Conservation (phyloP, 2,329 filamentous ascomycete genomes). For the Sporothrix humicola region DNA sequence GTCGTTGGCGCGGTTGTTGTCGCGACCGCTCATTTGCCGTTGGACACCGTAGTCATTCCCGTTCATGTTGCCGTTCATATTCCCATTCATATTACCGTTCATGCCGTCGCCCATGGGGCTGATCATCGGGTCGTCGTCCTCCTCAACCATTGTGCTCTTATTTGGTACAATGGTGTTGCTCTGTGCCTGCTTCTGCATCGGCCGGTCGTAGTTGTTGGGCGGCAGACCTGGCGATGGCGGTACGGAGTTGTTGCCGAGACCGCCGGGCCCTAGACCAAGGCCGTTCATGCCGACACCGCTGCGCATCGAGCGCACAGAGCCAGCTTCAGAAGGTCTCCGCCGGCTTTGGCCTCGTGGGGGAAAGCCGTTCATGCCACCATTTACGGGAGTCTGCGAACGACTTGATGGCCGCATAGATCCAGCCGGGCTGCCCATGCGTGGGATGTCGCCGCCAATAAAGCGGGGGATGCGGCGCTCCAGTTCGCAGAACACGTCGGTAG, state of each 20-base stretch:
- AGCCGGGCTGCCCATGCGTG: conserved; percentile 71
- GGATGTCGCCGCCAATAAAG: conserved; percentile 73
- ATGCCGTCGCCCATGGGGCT: conserved; percentile 38
- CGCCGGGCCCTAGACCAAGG: conserved; percentile 35
- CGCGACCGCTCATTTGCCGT: conserved; percentile 42
- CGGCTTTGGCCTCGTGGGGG: conserved; percentile 59
- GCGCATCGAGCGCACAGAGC: conserved; percentile 59
- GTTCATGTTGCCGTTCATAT: conserved; percentile 15
- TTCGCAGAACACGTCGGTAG: conserved; percentile 95
- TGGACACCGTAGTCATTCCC: conserved; percentile 52
- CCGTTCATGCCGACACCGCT: conserved; percentile 41
- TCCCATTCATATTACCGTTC: conserved; percentile 39
- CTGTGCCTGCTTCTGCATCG: conserved; percentile 87
- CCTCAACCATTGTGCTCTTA: conserved; percentile 96
- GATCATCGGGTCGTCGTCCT: conserved; percentile 71
- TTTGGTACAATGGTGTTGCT: conserved; percentile 97
- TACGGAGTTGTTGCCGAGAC: conserved; percentile 44
- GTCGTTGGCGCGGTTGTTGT: conserved; percentile 50
- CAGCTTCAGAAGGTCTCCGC: conserved; percentile 65
- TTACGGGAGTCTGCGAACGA: conserved; percentile 67
- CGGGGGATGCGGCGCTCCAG: conserved; percentile 87
- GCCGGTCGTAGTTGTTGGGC: conserved; percentile 72
- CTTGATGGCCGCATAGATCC: conserved; percentile 63
- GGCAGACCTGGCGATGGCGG: conserved; percentile 65
- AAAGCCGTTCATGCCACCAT: conserved; percentile 54